These are phyloP conservation scores for Turritis glabra DNA, from an alignment of 345 rosid species.

Conservation along the genomic window DNA sequence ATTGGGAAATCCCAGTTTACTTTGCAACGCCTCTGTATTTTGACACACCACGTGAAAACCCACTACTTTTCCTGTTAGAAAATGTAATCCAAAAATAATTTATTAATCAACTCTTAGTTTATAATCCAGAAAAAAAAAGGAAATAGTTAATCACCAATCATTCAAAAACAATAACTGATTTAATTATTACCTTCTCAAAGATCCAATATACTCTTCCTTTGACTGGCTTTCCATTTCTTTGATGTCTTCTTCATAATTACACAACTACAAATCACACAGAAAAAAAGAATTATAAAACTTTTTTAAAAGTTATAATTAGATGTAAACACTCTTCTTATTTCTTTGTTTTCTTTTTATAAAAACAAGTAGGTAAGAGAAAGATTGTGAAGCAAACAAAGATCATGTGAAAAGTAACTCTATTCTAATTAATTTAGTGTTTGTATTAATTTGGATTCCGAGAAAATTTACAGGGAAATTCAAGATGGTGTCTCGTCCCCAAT, in stretches of 20 bases:
- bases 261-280: conserved; percentile 41
- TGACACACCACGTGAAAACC: conserved; percentile 94
- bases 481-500: conserved; percentile 86
- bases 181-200: conserved; percentile 66
- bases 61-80: conserved; percentile 81
- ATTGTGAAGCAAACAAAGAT: conserved; percentile 30
- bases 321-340: not conserved
- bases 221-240: conserved; percentile 81
- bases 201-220: conserved; percentile 85
- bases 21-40: conserved; percentile 96
- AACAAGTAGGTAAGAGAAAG: conserved; percentile 7
- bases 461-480: conserved; percentile 78
- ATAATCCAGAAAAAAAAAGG: no score
- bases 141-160: not conserved
- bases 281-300: not conserved
- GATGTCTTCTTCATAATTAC: conserved; percentile 62
- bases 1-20: conserved; percentile 34
- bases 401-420: not conserved
- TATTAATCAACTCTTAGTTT: not conserved
- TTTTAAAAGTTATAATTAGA: not conserved
- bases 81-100: not conserved
- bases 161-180: not conserved
- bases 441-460: conserved; percentile 4
- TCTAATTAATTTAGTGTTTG: not conserved
- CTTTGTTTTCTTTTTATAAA: not conserved